Evolutionary conservation across 164 flowering plant species (phyloP), one percentile per base, ranked within the genome.

Genomic region (Nymphaea thermarum): DNA sequence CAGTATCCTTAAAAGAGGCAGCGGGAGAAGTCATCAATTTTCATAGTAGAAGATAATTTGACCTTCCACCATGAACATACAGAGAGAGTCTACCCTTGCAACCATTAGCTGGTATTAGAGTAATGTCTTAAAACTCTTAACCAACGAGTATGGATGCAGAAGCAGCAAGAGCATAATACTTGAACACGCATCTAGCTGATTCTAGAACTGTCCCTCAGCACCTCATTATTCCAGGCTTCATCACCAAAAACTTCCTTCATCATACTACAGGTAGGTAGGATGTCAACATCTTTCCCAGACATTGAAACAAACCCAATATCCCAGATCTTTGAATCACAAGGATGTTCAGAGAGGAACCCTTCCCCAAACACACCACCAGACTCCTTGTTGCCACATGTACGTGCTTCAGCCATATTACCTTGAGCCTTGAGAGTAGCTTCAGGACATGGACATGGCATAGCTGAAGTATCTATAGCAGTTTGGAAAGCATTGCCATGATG

Each of bases 201-300:
- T 25, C 36, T 25, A 25, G 36, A 25, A 25, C 36, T 25, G 36
- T 25, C 36, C 36, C 36, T 25, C 36, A 25, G 36, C 36, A 25
- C 36, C 36, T 66, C 66, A 63, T 75, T 55, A 61, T 67, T 72
- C 80, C 76, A 76, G 63, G 74, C 67, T 53, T 75, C 87, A 16
- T 77, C 81, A 42, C 94, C 86, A 67, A 88, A 85, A 25, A 86
- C 87, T 78, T 85, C 85, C 74, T 86, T 84, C 43, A 86, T 86
- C 87, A 86, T 74, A 64, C 75, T 82, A 78, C 78, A 77, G 0
- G 90, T 83, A 41, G 91, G 82, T 45, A 84, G 75, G 66, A 87
- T 77, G 66, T 86, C 91, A 10, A 77, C 66, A 45, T 79, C 72
- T 63, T 71, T 71, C 45, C 68, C 75, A 0, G 76, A 60, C 66